Base-by-base conservation (phyloP, 2,329 filamentous ascomycete species). In the Alternaria sp. region DNA sequence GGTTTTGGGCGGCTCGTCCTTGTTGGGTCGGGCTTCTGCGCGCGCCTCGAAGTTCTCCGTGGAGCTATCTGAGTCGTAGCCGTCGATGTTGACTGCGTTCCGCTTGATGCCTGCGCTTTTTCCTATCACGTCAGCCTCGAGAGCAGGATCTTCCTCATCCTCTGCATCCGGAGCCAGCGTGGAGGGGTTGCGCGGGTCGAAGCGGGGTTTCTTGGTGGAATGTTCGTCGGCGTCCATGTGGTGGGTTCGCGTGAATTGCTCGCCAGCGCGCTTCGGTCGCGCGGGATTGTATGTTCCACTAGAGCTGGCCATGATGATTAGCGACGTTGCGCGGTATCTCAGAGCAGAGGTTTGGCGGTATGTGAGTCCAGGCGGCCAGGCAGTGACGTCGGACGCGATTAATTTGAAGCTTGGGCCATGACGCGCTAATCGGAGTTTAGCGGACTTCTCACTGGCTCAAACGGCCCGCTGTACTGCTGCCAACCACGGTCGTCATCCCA, bases 101-200 rank as follows among this genome's bases (percentile, higher is more conserved):
- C 96, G 92, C 79, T 97, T 97, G 1, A 93, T 92, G 44, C 88
- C 86, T 1, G 88, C 88, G 17, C 88, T 86, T 56, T 86, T 87
- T 15, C 94, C 93, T 68, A 98, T 97, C 43, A 97, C 94, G 76
- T 98, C 96, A 21, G 94, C 93, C 54, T 97, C 93, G 9, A 99
- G 87, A 26, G 95, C 87, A 0, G 89, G 88, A 71, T 93, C 89
- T 68, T 91, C 91, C 47, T 92, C 89, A 67, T 92, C 91, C 3
- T 87, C 87, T 2, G 89, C 91, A 77, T 96, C 93, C 1, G 94
- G 90, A 2, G 93, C 95, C 5, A 99, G 88, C 1, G 92, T 93
- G 15, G 94, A 97, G 4, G 96, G 96, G 77, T 99, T 98, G 69
- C 96, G 93, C 57, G 96, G 85, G 80, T 99, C 96, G 81, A 99